Evolutionary conservation across 352 stramenopile genomes (phyloP).

Genomic region (Pythium phragmitis): DNA sequence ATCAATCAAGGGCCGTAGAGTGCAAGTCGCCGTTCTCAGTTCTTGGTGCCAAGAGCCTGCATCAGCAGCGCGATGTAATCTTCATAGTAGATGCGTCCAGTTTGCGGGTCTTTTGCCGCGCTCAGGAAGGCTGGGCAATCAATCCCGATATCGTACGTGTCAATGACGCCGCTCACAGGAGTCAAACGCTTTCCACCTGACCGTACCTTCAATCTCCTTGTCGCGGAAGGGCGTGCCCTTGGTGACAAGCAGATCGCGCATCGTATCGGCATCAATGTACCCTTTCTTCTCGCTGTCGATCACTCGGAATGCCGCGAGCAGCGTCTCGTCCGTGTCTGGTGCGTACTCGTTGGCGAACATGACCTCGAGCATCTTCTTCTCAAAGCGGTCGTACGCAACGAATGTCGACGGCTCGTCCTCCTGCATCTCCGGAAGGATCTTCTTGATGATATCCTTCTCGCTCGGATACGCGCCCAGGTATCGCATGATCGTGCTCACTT

Average conservation of each 20-base stretch:
- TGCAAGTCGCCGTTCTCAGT: not conserved
- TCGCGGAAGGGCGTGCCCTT: constrained; percentile 90
- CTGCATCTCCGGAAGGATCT: constrained; percentile 90
- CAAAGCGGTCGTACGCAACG: constrained; percentile 89
- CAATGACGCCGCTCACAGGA: not conserved
- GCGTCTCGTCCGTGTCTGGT: constrained; percentile 83
- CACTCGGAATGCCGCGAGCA: constrained; percentile 79
- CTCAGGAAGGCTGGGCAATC: constrained; percentile 68
- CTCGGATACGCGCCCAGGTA: constrained; percentile 89
- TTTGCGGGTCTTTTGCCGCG: constrained; percentile 81
- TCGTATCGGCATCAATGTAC: constrained; percentile 88
- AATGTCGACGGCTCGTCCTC: constrained; percentile 89
- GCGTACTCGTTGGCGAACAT: constrained; percentile 88
- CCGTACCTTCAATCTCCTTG: constrained; percentile 81
- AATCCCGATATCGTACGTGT: not conserved
- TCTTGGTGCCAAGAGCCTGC: constrained; percentile 50
- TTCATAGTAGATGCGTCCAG: constrained; percentile 90
- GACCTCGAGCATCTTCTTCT: constrained; percentile 93
- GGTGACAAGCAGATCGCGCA: constrained; percentile 85
- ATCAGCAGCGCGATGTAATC: constrained; percentile 87
- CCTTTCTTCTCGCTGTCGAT: constrained; percentile 81
- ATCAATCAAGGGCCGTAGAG: not conserved
- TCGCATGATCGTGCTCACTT: constrained; percentile 91
- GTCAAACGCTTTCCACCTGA: not conserved
- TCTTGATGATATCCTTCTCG: constrained; percentile 90